phyloP scores from a whole-genome alignment of 495 filamentous ascomycete species.

The Neurospora sublineolata region DNA sequence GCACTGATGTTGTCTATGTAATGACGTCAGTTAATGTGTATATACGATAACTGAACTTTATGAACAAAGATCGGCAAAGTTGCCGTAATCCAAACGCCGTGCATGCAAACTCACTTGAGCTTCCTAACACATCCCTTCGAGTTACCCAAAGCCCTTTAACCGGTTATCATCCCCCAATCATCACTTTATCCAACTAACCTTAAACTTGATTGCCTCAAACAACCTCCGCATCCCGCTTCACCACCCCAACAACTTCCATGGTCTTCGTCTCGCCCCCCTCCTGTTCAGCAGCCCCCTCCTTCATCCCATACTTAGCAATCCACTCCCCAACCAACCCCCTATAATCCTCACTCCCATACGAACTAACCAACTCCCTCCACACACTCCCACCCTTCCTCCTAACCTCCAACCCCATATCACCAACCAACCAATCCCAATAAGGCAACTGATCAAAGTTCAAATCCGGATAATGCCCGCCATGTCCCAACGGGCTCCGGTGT shows the following conservation, averaged over 20 bases:
- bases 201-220: neutral
- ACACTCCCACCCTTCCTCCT: slow-evolving; percentile 8
- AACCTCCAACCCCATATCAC: slow-evolving; percentile 40
- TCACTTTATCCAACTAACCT: neutral
- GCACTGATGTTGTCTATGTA: neutral
- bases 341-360: slow-evolving; percentile 42
- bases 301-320: slow-evolving; percentile 7
- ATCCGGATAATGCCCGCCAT: slow-evolving; percentile 46
- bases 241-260: neutral
- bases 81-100: neutral
- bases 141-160: neutral
- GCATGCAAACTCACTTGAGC: neutral
- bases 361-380: slow-evolving; percentile 30
- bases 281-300: neutral
- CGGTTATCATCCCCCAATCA: neutral
- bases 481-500: slow-evolving; percentile 45
- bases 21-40: neutral
- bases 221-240: neutral
- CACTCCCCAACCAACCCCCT: slow-evolving; percentile 43
- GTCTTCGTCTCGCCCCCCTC: neutral
- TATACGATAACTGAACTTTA: neutral
- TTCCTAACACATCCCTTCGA: neutral
- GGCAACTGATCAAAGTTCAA: slow-evolving; percentile 55
- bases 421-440: slow-evolving; percentile 53
- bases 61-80: neutral